Evolutionary conservation across 768 basidiomycete species (phyloP).

Genomic region (Tulasnella sp.): DNA sequence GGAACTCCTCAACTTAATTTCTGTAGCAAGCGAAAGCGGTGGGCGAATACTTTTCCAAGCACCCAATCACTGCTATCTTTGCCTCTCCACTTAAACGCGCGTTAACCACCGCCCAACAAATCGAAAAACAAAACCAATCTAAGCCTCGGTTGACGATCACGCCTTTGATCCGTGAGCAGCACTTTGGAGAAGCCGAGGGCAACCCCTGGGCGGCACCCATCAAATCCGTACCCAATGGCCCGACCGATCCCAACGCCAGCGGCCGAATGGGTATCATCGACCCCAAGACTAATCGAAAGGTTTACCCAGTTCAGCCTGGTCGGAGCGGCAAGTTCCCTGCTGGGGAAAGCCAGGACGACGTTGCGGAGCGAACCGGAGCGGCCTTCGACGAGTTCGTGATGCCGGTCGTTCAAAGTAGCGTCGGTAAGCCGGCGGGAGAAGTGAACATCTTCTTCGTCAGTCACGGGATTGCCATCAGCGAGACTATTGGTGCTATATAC

Average conservation of each 20-base stretch:
- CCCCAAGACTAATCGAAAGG: constrained; percentile 3
- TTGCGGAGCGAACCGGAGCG: constrained; percentile 25
- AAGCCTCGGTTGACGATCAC: constrained; percentile 24
- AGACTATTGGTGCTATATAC: constrained; percentile 26
- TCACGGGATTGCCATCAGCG: constrained; percentile 32
- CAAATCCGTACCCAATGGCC: neutral
- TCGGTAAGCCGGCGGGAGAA: constrained; percentile 16
- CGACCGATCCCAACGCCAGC: neutral
- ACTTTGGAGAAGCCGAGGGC: constrained; percentile 30
- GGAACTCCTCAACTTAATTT: too few species aligned
- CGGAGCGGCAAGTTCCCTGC: constrained; percentile 24
- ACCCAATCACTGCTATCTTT: constrained; percentile 25
- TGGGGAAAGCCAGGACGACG: constrained; percentile 31
- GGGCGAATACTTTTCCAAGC: constrained; percentile 17
- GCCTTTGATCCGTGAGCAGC: constrained; percentile 29
- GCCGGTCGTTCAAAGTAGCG: constrained; percentile 22
- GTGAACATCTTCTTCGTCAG: constrained; percentile 28
- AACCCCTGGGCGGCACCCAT: constrained; percentile 10
- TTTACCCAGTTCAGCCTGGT: constrained; percentile 12
- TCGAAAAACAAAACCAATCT: constrained; percentile 20
- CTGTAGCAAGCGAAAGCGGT: constrained; percentile 27
- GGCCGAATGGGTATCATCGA: constrained; percentile 2
- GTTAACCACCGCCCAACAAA: constrained; percentile 25
- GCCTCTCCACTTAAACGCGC: constrained; percentile 29
- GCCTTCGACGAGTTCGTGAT: constrained; percentile 28